Base-by-base conservation (phyloP, 345 rosid genomes). In the Psidium friedrichsthalianum region DNA sequence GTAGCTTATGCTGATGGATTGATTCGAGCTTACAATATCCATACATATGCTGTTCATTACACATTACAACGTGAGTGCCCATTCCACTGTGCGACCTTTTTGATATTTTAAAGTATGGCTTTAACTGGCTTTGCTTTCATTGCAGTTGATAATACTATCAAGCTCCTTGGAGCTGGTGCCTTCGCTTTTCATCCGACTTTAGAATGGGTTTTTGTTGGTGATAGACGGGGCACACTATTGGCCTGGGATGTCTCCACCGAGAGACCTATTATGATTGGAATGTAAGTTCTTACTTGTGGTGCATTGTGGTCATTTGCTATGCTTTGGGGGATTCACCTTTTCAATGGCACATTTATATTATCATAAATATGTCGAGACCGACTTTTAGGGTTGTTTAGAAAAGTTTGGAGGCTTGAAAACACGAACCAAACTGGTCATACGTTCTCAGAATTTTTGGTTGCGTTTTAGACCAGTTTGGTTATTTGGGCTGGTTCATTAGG, bases 181-280 rank as follows among this genome's bases (percentile, higher is more conserved):
- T 95, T 97, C 88, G 98, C 98, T 87, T 97, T 97, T 90, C 99
- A 97, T 84, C 99, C 98, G 6, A 92, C 93, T 64, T 88, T 97
- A 88, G 99, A 97, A 86, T 97, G 99, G 98, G 91, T 97, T 76
- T 96, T 97, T 93, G 98, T 97, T 88, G 98, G 99, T 86, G 98
- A 97, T 91, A 94, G 99, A 92, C 93, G 96, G 86, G 98, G 98
- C 84, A 94, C 97, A 54, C 95, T 97, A 89, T 88, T 97, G 91
- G 98, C 98, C 5, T 97, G 99, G 99, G 99, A 97, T 94, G 96
- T 97, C 87, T 97, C 99, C 87, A 95, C 98, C 11, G 98, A 97
- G 90, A 96, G 98, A 86, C 99, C 98, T 54, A 95, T 82, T 89
- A 93, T 96, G 98, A 94, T 97, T 88, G 99, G 98, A 90, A 97